Base-by-base conservation (phyloP, 495 filamentous ascomycete species). In the Penicillium mononematosum region DNA sequence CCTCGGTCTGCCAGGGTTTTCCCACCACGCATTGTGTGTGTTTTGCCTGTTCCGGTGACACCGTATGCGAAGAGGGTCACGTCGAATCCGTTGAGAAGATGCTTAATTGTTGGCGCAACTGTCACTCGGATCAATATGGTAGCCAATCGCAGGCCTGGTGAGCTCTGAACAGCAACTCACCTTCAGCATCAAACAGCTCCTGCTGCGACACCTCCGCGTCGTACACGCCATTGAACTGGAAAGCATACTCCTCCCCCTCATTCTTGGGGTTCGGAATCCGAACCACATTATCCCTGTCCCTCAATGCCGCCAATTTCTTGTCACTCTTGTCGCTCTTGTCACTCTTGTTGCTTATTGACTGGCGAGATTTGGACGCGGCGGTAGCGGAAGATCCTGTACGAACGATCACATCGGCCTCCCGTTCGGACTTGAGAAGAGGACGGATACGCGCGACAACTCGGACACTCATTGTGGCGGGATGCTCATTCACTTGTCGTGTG, bases 191-290 rank as follows among this genome's bases (percentile, higher is more conserved):
- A 64, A 96, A 98, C 32, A 98, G 73, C 53, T 88, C 81, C 70
- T 95, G 87, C 67, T 98, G 94, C 9, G 88, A 83, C 3, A 88
- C 85, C 44, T 82, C 70, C 56, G 86, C 81, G 59, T 89, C 90
- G 71, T 97, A 96, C 38, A 97, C 93, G 44, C 89, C 83, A 78
- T 92, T 96, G 82, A 98, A 98, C 29, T 92, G 85, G 66, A 98
- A 98, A 22, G 88, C 88, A 71, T 93, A 98, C 56, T 90, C 86
- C 67, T 98, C 94, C 6, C 82, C 78, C 58, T 89, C 88, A 58
- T 97, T 96, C 76, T 92, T 96, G 0, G 93, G 92, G 71, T 91
- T 98, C 20, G 94, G 94, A 65, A 98, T 96, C 60, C 89, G 87
- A 60, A 98, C 85, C 12, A 92, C 70, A 11, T 84, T 92, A 60